Evolutionary conservation across 1,139 yeast genomes (phyloP).

Genomic region (Suhomyces terraborum): DNA sequence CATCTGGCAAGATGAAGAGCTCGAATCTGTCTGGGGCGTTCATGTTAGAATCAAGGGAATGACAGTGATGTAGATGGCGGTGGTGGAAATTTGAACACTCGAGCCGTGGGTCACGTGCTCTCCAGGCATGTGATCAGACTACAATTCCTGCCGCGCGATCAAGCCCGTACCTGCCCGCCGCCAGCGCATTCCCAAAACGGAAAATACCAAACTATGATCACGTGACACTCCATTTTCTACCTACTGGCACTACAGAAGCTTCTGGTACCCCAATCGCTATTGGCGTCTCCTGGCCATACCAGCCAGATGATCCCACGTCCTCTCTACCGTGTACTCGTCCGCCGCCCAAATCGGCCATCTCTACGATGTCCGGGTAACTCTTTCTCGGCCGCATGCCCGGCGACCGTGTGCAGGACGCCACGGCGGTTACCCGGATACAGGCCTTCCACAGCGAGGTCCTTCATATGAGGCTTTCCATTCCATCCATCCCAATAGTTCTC

Average conservation of each 20-base stretch:
- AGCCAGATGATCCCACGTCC: background rate
- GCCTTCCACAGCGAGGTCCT: slow-evolving; percentile 9
- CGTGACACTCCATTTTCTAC: background rate
- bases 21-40: slow-evolving; percentile 99
- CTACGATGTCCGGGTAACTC: slow-evolving; percentile 10
- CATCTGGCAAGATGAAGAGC: slow-evolving; percentile 94
- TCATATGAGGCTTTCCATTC: slow-evolving; percentile 4
- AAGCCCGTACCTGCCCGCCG: too few relatives aligned
- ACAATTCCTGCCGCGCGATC: too few relatives aligned
- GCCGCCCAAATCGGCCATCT: too few relatives aligned
- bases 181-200: background rate
- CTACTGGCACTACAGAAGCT: background rate
- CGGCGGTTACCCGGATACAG: slow-evolving; percentile 17
- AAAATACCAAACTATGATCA: background rate
- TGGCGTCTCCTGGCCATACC: background rate
- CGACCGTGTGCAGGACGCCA: slow-evolving; percentile 2
- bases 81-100: slow-evolving; percentile 1
- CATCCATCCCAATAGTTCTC: slow-evolving; percentile 3
- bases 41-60: slow-evolving; percentile 44
- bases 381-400: slow-evolving; percentile 7
- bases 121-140: background rate
- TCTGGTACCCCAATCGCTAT: background rate
- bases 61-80: background rate
- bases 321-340: too few relatives aligned
- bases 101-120: slow-evolving; percentile 1